These are phyloP conservation scores for Prunella vulgaris DNA, from an alignment of 257 asterid genomes.

Conservation along the genomic window DNA sequence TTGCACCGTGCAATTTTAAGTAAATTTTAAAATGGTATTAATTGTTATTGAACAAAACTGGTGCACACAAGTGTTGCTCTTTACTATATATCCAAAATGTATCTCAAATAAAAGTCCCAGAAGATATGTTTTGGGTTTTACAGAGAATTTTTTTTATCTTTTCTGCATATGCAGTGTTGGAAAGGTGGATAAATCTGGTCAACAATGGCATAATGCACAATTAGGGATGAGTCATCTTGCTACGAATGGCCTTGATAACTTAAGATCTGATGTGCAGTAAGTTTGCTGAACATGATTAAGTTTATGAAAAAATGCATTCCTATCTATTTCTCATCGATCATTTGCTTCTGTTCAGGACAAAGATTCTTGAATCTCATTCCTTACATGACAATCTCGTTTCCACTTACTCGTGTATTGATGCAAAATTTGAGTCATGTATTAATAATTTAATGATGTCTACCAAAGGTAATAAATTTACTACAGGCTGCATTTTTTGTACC, in stretches of 20 bases:
- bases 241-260: conserved; percentile 34
- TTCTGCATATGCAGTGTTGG: conserved; percentile 33
- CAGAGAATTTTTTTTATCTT: not conserved
- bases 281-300: conserved; percentile 26
- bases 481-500: not conserved
- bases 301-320: not conserved
- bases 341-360: conserved; percentile 32
- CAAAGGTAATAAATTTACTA: conserved; percentile 38
- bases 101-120: too few species aligned
- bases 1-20: too few species aligned
- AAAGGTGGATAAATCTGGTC: conserved; percentile 43
- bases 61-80: too few species aligned
- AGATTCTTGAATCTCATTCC: conserved; percentile 33
- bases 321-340: not conserved
- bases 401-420: conserved; percentile 36
- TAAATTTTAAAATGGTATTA: too few species aligned
- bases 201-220: conserved; percentile 46
- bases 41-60: too few species aligned
- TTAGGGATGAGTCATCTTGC: conserved; percentile 30
- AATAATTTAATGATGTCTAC: conserved; percentile 33
- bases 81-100: too few species aligned
- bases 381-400: conserved; percentile 42
- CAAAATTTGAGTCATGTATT: conserved; percentile 34
- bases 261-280: conserved; percentile 42
- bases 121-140: not conserved